These are phyloP conservation scores for Xylaria sp. DNA, from an alignment of 2,329 filamentous ascomycete genomes.

Conservation along the genomic window DNA sequence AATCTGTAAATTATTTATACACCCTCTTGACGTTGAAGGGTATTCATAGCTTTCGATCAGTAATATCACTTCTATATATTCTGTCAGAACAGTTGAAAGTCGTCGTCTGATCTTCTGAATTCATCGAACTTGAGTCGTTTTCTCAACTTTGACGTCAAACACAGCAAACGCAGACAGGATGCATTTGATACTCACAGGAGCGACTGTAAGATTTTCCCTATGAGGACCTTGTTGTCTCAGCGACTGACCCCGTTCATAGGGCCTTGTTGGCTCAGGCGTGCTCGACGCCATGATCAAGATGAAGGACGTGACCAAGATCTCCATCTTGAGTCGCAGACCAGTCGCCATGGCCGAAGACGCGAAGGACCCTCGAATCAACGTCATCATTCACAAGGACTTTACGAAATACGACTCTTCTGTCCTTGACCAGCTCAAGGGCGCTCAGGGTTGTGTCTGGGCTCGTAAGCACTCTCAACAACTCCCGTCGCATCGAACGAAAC, in stretches of 20 bases:
- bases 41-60: no score
- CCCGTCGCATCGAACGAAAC: not conserved
- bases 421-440: constrained; percentile 56
- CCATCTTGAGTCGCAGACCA: constrained; percentile 56
- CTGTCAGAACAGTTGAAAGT: no score
- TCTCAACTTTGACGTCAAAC: not conserved
- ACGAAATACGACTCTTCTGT: constrained; percentile 51
- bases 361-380: constrained; percentile 54
- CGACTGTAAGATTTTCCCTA: constrained; percentile 12
- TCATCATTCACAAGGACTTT: constrained; percentile 67
- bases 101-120: not conserved
- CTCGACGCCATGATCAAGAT: constrained; percentile 57
- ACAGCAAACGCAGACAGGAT: not conserved
- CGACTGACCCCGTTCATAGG: constrained; percentile 27
- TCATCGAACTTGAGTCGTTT: not conserved
- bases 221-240: not conserved
- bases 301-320: constrained; percentile 56
- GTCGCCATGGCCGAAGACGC: constrained; percentile 56
- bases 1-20: no score
- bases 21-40: no score
- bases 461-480: constrained; percentile 19
- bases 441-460: constrained; percentile 68
- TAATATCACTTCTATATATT: no score
- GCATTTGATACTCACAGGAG: constrained; percentile 20
- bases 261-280: constrained; percentile 56